A percentile compares a stretch with the other conserved stretches of the same genome.
Evolutionary conservation across 2,329 filamentous ascomycete genomes (phyloP).

Genomic region (Gnomoniopsis smithogilvyi): DNA sequence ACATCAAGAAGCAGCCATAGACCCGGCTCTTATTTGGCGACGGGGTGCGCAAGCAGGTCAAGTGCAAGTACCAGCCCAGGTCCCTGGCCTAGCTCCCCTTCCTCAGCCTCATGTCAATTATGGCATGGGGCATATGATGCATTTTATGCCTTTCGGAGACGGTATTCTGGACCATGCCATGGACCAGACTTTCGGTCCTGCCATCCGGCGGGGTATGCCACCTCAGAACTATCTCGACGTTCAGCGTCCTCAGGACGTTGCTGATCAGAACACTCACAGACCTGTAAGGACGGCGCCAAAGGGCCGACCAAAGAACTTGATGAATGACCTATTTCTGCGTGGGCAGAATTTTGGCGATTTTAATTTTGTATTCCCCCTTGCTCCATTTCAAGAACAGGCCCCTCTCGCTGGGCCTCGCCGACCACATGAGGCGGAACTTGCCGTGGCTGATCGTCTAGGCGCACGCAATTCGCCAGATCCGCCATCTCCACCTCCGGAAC

Average conservation of each 20-base stretch:
- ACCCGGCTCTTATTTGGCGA: background rate
- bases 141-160: background rate
- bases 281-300: background rate
- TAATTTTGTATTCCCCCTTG: background rate
- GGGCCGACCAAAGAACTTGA: background rate
- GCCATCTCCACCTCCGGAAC: background rate
- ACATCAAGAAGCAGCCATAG: background rate
- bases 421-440: background rate
- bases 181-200: background rate
- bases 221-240: background rate
- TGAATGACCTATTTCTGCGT: too few relatives aligned
- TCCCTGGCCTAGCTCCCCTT: background rate
- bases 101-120: background rate
- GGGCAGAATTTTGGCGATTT: too few relatives aligned
- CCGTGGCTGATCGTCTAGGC: background rate
- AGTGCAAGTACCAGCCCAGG: too few relatives aligned
- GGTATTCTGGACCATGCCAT: background rate
- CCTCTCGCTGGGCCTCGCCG: background rate
- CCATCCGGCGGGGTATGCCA: slow-evolving; percentile 8
- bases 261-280: slow-evolving; percentile 7
- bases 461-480: background rate
- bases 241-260: slow-evolving; percentile 5
- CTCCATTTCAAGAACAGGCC: too few relatives aligned
- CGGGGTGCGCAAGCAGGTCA: background rate
- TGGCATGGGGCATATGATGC: background rate